Evolutionary conservation across 2,329 filamentous ascomycete species (phyloP), one percentile per base, ranked within the genome.

Genomic region (Scedosporium boydii): DNA sequence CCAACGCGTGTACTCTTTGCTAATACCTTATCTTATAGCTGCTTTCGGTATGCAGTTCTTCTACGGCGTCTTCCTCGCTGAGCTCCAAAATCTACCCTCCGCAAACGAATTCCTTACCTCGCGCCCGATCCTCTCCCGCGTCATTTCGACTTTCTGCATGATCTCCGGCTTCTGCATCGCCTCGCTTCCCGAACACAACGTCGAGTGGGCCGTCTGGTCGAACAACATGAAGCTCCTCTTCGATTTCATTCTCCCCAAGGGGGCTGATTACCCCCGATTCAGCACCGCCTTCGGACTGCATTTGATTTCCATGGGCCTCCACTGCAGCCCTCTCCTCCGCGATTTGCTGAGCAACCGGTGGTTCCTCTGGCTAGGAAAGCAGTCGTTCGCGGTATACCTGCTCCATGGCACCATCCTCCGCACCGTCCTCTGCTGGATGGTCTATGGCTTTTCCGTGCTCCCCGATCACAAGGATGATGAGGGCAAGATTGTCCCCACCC

Each of bases 381-480:
- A 87, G 72, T 85, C 82, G 55, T 87, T 87, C 67, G 83, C 85
- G 1, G 82, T 88, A 14, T 87, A 87, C 67, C 77, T 88, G 6
- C 73, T 87, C 21, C 85, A 88, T 71, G 85, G 85, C 51, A 80
- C 81, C 0, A 75, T 87, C 34, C 79, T 87, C 66, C 81, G 85
- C 63, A 82, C 80, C 26, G 70, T 86, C 6, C 75, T 87, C 14
- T 80, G 82, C 27, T 87, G 83, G 82, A 78, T 87, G 75, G 73
- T 86, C 12, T 87, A 80, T 64, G 77, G 81, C 16, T 71, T 79
- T 56, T 68, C 67, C 58, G 67, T 72, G 1, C 74, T 76, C 12
- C 72, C 72, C 9, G 70, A 75, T 63, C 70, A 72, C 21, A 67
- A 65, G 46, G 72, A 76, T 60, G 73, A 73, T 26, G 67, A 76